Conservation (phyloP, 345 rosid genomes). For the Rhodomyrtus tomentosa region DNA sequence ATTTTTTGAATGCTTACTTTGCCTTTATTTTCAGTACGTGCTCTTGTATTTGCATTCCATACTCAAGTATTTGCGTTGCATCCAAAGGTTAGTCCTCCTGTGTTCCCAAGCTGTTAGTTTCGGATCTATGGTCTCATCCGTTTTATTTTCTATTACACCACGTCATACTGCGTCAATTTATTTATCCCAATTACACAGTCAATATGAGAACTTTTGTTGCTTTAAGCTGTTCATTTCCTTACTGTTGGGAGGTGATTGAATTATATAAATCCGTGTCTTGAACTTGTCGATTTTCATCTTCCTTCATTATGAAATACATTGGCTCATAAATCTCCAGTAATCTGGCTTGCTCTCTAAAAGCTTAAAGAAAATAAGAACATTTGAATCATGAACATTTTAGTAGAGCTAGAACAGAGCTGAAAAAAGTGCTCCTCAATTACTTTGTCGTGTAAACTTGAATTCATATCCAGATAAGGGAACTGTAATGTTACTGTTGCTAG, state of each 20-base stretch:
- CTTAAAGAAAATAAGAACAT: neutral
- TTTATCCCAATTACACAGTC: neutral
- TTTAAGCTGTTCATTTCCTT: neutral
- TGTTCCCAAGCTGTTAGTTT: neutral
- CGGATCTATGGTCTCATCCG: neutral
- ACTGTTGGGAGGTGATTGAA: neutral
- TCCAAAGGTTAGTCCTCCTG: constrained; percentile 68
- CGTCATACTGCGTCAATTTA: neutral
- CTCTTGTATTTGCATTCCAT: constrained; percentile 92
- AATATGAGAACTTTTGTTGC: neutral
- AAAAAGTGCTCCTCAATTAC: neutral
- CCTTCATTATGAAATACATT: neutral
- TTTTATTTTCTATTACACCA: neutral
- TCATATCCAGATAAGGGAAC: neutral
- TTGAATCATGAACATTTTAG: neutral
- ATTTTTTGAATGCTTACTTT: neutral
- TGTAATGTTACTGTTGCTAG: neutral
- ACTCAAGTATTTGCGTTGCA: constrained; percentile 58
- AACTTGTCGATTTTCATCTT: neutral
- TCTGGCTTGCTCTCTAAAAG: neutral
- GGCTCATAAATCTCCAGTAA: neutral
- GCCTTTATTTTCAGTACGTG: constrained; percentile 48
- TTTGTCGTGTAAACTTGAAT: neutral
- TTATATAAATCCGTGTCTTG: neutral
- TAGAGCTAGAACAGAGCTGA: neutral